Evolutionary conservation across 306 rosid species (phyloP).

Genomic region (Hippophae gyantsensis): DNA sequence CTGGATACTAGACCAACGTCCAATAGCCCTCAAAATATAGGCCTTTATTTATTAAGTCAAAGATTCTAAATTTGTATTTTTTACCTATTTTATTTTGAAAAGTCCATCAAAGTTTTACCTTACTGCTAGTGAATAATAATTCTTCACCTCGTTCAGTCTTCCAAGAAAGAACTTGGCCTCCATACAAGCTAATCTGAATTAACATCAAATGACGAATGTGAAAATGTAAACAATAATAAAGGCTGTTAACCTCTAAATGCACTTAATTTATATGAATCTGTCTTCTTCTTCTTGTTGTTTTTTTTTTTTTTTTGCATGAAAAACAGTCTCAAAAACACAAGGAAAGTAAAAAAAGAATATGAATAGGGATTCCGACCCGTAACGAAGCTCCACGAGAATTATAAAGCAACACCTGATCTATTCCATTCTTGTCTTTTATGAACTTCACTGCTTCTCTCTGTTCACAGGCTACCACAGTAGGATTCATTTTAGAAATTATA

Average conservation of each 20-base stretch:
- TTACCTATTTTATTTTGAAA: not conserved
- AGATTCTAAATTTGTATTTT: not conserved
- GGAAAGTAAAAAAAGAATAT: not conserved
- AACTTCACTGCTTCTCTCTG: conserved; percentile 33
- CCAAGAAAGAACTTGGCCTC: conserved; percentile 93
- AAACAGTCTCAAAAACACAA: no score
- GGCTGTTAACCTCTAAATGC: not conserved
- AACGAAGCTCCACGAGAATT: conserved; percentile 59
- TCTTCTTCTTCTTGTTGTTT: no score
- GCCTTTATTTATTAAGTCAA: not conserved
- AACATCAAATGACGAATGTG: not conserved
- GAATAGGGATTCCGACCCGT: conserved; percentile 22
- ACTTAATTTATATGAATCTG: no score
- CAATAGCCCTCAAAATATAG: no score
- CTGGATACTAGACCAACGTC: no score
- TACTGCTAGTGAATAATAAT: conserved; percentile 56
- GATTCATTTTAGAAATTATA: conserved; percentile 29
- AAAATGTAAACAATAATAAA: conserved; percentile 2
- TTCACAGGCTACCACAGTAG: conserved; percentile 29
- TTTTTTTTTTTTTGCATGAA: no score
- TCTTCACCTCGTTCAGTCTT: conserved; percentile 65
- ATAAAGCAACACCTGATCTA: conserved; percentile 43
- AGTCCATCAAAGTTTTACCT: conserved; percentile 32
- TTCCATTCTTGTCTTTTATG: conserved; percentile 50
- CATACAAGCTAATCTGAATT: conserved; percentile 72